Percentiles rank a stretch among this genome's conserved stretches.
These are phyloP conservation scores for Paecilomyces sp. DNA, from an alignment of 2,329 filamentous ascomycete species.

Conservation along the genomic window DNA sequence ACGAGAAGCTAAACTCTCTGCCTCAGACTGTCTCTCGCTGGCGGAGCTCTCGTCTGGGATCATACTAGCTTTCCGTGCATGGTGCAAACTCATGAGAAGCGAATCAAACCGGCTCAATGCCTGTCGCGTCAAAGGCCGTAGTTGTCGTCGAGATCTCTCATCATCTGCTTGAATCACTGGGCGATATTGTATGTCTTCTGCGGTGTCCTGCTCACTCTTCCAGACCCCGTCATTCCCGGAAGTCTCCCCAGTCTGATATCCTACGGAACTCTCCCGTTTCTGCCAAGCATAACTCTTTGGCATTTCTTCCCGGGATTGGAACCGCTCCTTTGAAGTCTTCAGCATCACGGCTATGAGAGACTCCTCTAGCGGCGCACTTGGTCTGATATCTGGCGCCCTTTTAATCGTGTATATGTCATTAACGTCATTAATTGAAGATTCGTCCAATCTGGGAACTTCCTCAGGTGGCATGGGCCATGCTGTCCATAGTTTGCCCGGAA, in stretches of 20 bases:
- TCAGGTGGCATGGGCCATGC: constrained; percentile 70
- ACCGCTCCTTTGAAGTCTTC: constrained; percentile 60
- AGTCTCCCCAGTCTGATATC: not conserved
- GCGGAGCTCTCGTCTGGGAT: constrained; percentile 16
- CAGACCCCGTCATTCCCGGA: constrained; percentile 11
- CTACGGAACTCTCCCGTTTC: not conserved
- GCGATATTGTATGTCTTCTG: constrained; percentile 9
- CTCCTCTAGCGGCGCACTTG: constrained; percentile 61
- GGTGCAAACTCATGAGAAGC: constrained; percentile 64
- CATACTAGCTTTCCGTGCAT: constrained; percentile 50
- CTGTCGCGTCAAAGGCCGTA: constrained; percentile 64
- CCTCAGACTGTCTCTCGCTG: constrained; percentile 21
- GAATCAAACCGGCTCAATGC: constrained; percentile 63
- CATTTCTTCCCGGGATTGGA: constrained; percentile 37
- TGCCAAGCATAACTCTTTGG: constrained; percentile 2
- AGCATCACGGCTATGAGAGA: constrained; percentile 61
- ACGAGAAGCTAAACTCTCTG: constrained; percentile 16
- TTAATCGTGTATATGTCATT: constrained; percentile 49
- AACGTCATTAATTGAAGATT: constrained; percentile 43
- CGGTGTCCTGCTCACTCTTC: constrained; percentile 11
- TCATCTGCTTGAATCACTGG: constrained; percentile 65
- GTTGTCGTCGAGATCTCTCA: constrained; percentile 54
- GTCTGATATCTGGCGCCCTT: constrained; percentile 35
- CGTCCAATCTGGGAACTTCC: constrained; percentile 53
- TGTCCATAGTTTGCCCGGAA: constrained; percentile 60